These are phyloP conservation scores for Lipomyces sp. DNA, from an alignment of 805 yeast species.

Conservation along the genomic window DNA sequence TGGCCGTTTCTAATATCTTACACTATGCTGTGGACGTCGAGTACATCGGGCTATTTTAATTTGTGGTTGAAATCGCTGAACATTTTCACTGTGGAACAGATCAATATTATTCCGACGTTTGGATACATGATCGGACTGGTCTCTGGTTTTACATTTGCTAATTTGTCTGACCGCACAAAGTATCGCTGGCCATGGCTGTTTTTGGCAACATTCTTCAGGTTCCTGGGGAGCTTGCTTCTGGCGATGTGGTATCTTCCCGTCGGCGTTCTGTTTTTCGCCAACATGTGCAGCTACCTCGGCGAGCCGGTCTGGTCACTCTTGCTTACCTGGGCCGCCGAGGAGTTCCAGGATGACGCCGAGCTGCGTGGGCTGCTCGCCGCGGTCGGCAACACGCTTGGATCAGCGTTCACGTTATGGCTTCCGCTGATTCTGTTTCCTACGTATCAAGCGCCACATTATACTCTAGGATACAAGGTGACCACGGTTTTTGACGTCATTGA, in stretches of 20 bases:
- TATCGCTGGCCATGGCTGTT: slow-evolving; percentile 25
- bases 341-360: slow-evolving; percentile 24
- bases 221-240: slow-evolving; percentile 17
- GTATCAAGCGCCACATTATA: slow-evolving; percentile 24
- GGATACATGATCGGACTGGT: slow-evolving; percentile 38
- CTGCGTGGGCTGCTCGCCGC: slow-evolving; percentile 22
- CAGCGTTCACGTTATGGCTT: slow-evolving; percentile 18
- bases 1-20: slow-evolving; percentile 27
- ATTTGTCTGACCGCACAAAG: slow-evolving; percentile 34
- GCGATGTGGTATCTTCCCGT: slow-evolving; percentile 22
- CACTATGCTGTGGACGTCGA: slow-evolving; percentile 23
- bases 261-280: slow-evolving; percentile 23
- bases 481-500: slow-evolving; percentile 21
- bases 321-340: slow-evolving; percentile 27
- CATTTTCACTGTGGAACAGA: slow-evolving; percentile 33
- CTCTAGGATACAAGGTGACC: slow-evolving; percentile 14
- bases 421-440: slow-evolving; percentile 25
- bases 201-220: slow-evolving; percentile 16
- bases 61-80: slow-evolving; percentile 36
- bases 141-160: slow-evolving; percentile 33
- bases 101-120: slow-evolving; percentile 39
- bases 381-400: slow-evolving; percentile 21
- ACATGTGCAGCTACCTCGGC: slow-evolving; percentile 19
- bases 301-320: slow-evolving; percentile 27
- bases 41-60: slow-evolving; percentile 32